Conservation (phyloP, 192 early-diverging fungal species). For the Podila minutissima region DNA sequence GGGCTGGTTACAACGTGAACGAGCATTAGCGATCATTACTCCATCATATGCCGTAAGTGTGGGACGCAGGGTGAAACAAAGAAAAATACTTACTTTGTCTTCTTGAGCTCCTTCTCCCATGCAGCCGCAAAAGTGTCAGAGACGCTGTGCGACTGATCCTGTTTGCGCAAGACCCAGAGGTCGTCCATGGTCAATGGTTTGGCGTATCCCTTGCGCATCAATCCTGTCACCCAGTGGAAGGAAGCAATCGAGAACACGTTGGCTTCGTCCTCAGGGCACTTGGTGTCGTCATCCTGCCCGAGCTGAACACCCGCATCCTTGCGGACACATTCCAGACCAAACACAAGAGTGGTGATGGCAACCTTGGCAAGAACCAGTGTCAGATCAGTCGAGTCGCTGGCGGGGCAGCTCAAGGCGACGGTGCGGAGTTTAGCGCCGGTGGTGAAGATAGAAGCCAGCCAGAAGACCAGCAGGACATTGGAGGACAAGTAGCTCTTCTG, state of each 20-base stretch:
- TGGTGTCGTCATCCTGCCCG: slow-evolving; percentile 35
- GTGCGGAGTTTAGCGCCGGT: slow-evolving; percentile 54
- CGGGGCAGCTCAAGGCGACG: slow-evolving; percentile 39
- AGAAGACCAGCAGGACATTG: slow-evolving; percentile 65
- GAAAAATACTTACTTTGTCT: slow-evolving; percentile 40
- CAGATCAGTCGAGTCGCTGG: slow-evolving; percentile 44
- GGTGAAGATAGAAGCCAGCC: slow-evolving; percentile 49
- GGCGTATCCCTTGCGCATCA: slow-evolving; percentile 82
- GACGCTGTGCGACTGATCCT: slow-evolving; percentile 68
- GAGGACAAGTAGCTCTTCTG: slow-evolving; percentile 53
- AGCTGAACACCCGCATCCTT: slow-evolving; percentile 43
- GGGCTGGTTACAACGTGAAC: slow-evolving; percentile 57
- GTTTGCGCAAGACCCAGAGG: slow-evolving; percentile 68
- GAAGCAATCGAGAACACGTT: slow-evolving; percentile 85
- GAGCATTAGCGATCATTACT: not conserved
- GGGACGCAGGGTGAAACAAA: not conserved
- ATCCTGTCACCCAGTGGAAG: slow-evolving; percentile 91
- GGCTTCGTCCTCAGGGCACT: slow-evolving; percentile 80
- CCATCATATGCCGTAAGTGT: not conserved
- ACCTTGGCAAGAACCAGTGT: slow-evolving; percentile 17
- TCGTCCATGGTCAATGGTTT: slow-evolving; percentile 82
- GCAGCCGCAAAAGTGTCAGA: slow-evolving; percentile 68
- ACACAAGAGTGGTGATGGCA: slow-evolving; percentile 7
- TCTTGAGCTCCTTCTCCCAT: slow-evolving; percentile 80
- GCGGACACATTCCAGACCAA: slow-evolving; percentile 30